Evolutionary conservation across 257 asterid species (phyloP), one percentile per base, ranked within the genome.

Genomic region (Anisodus acutangulus): DNA sequence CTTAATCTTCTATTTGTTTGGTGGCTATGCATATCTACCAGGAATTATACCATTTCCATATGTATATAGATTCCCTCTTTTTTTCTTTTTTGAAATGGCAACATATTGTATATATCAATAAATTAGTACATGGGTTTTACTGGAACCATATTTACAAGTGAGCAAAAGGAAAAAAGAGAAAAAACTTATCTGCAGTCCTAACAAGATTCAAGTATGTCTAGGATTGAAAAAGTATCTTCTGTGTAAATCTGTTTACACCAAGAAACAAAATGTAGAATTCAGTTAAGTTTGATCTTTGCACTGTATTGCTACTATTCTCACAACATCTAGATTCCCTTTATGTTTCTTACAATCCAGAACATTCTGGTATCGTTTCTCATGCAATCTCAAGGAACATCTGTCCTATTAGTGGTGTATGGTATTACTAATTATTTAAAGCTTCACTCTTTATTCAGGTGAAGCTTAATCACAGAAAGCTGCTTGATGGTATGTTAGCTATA

Each of bases 401-500:
- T 22, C 81, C 26, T 76, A 35, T 76, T 78, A 4, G 81, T 49
- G 62, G 62, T 51, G 16, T 74, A 22, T 49, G 26, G 9, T 62
- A 51, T 76, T 12, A 51, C 58, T 71, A 31, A 53, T 13, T 53
- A 78, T 78, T 9, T 78, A 31, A 78, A 78, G 12, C 82, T 51
- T 53, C 62, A 59, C 6, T 17, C 51, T 47, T 51, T 85, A 86
- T 85, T 78, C 90, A 97, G 99, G 98, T 97, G 86, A 97, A 95
- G 90, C 83, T 96, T 87, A 97, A 97, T 87, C 99, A 97, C 90
- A 80, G 98, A 83, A 93, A 92, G 86, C 88, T 95, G 79, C 94
- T 94, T 17, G 98, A 96, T 88, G 99, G 99, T 57, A 92, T 96
- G 98, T 81, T 94, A 87, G 97, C 98, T 72, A 87, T 96, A 64